Base-by-base conservation (phyloP, 257 asterid genomes). In the Fraxinus cuspidata region DNA sequence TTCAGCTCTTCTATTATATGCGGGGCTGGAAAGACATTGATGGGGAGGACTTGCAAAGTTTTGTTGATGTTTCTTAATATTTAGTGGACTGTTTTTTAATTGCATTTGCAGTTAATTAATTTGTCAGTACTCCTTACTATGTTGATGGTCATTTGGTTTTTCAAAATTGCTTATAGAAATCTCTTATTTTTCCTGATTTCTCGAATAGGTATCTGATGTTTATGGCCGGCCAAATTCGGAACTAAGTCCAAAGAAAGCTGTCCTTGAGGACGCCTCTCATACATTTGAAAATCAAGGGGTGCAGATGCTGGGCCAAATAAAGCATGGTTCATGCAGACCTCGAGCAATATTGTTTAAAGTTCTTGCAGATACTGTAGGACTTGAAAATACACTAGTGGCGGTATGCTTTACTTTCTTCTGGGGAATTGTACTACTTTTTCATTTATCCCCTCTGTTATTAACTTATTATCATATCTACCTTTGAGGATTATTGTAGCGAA, bases 351-450 rank as follows among this genome's bases (percentile, higher is more conserved):
- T 96, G 42, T 96, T 96, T 80, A 96, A 96, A 86, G 97, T 92
- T 87, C 97, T 96, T 79, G 99, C 99, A 0, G 99, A 96, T 87
- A 84, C 98, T 72, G 97, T 96, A 77, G 97, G 98, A 83, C 96
- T 96, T 77, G 97, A 96, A 84, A 88, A 97, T 81, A 86, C 90
- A 81, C 92, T 96, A 69, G 87, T 96, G 84, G 97, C 90, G 97
- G 99, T 96, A 83, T 85, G 98, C 40, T 79, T 81, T 74, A 47
- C 40, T 65, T 82, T 58, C 18, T 15, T 27, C 42, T 65, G 29
- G 25, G 15, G 18, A 12, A 27, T 19, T 71, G 56, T 63, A 15
- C 64, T 60, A 35, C 70, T 70, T 73, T 58, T 60, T 53, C 37
- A 56, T 77, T 74, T 75, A 7, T 58, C 38, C 18, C 28, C 56